Base-by-base conservation (phyloP, 345 rosid genomes). In the Trapa incisa region DNA sequence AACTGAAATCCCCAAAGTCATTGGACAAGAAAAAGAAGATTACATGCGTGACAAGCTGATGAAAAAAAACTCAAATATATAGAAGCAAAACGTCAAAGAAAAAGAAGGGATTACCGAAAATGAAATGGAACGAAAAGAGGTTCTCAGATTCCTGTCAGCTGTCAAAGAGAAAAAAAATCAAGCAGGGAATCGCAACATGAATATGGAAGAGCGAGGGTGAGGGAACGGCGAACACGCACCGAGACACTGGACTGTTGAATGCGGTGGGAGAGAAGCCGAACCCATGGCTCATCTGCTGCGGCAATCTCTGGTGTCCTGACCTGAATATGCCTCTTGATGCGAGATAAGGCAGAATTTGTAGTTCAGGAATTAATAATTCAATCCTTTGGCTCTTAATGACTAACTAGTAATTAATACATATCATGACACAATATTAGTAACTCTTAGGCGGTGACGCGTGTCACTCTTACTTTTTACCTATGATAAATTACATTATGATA, bases 231-330 rank as follows among this genome's bases (percentile, higher is more conserved):
- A 22, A 33, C 11, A 15, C 66, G 66, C 47, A 64, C 66, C 29
- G 29, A 64, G 47, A 64, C 29, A 15, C 4, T 39, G 66, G n/a
- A 32, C 33, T 22, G 39, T 16, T 29, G 66, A 16, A 4, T 64
- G 66, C 22, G 47, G 41, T 47, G 47, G 66, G 22, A 64, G 47
- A 64, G 66, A 64, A 37, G 47, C 66, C 47, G 16, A 39, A 32
- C 39, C 66, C 66, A 64, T 64, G 32, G 66, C 42, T 61, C 65
- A 39, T 22, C 15, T 22, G 63, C 36, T 58, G 35, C 63, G 6
- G 12, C 63, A 41, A 41, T 41, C 4, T 41, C 43, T 41, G 29
- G 29, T 22, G 29, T 22, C 29, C 29, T 22, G 29, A 22, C 29
- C 29, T 22, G 29, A 22, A 22, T 22, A 22, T 22, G 29, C 29